Conservation (phyloP, 345 rosid genomes). For the Durio zibethinus region DNA sequence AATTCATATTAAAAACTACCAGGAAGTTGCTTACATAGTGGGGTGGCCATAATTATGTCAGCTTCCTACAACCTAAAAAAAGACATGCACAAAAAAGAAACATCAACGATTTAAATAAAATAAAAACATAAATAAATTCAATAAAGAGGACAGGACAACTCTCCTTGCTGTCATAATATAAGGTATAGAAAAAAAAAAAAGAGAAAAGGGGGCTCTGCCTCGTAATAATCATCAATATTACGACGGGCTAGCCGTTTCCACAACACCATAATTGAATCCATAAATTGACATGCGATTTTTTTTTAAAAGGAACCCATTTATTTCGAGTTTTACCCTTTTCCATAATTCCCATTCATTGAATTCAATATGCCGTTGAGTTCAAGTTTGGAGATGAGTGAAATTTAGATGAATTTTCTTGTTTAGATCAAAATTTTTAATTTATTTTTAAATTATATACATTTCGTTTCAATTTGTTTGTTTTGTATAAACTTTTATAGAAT, state of each 20-base stretch:
- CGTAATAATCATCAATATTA: conserved; percentile 5
- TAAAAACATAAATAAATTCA: not conserved
- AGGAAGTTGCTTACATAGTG: conserved; percentile 21
- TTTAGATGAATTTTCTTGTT: not conserved
- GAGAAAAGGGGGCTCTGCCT: not conserved
- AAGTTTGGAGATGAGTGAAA: not conserved
- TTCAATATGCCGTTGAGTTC: not conserved
- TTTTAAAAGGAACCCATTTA: not conserved
- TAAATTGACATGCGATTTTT: not conserved
- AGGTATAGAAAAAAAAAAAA: too few relatives aligned
- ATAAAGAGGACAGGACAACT: not conserved
- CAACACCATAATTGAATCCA: not conserved
- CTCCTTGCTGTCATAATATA: not conserved
- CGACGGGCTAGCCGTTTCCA: not conserved
- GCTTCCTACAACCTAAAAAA: conserved; percentile 13
- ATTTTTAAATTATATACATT: too few relatives aligned
- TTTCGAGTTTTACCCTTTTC: not conserved
- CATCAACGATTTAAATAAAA: not conserved
- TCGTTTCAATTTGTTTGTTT: too few relatives aligned
- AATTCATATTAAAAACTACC: not conserved
- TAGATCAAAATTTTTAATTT: too few relatives aligned
- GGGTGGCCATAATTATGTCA: conserved; percentile 36
- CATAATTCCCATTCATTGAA: not conserved
- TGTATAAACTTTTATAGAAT: too few relatives aligned
- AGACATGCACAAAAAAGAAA: conserved; percentile 16